Evolutionary conservation across 2,329 filamentous ascomycete species (phyloP), one percentile per base, ranked within the genome.

Genomic region (Periglandula ipomoeae): DNA sequence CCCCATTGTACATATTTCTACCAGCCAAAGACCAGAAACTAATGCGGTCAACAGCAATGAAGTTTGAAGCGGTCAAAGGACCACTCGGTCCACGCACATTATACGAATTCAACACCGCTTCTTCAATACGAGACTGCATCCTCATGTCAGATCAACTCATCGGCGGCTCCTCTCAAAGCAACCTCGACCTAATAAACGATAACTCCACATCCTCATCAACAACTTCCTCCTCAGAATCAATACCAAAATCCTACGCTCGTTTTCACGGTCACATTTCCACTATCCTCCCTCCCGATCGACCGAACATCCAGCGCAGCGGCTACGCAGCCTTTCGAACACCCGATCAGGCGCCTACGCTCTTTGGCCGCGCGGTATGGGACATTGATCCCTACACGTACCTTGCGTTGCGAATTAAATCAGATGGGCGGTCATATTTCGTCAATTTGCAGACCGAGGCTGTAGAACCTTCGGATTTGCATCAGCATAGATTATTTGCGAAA

Each of bases 391-490:
- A 95, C 68, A 72, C 78, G 11, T 96, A 89, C 67, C 82, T 98
- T 9, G 91, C 89, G 0, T 68, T 98, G 60, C 84, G 90, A 13
- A 76, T 98, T 58, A 93, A 89, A 65, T 91, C 87, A 3, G 93
- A 97, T 62, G 90, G 89, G 15, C 77, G 93, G 51, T 85, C 87
- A 59, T 98, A 97, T 71, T 88, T 95, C 50, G 81, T 98, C 60
- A 98, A 98, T 66, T 72, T 98, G 15, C 93, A 97, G 71, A 95
- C 90, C 3, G 91, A 98, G 62, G 87, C 87, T 1, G 84, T 98
- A 48, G 87, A 95, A 43, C 87, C 89, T 10, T 91, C 89, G n/a
- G 93, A 98, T 65, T 75, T 98, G 54, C 93, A 97, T 66, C 93
- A 98, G 65, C 93, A 98, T 66, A 76, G 93, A 44, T 69, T 98